Base-by-base conservation (phyloP, 257 asterid species). In the Vinca minor region DNA sequence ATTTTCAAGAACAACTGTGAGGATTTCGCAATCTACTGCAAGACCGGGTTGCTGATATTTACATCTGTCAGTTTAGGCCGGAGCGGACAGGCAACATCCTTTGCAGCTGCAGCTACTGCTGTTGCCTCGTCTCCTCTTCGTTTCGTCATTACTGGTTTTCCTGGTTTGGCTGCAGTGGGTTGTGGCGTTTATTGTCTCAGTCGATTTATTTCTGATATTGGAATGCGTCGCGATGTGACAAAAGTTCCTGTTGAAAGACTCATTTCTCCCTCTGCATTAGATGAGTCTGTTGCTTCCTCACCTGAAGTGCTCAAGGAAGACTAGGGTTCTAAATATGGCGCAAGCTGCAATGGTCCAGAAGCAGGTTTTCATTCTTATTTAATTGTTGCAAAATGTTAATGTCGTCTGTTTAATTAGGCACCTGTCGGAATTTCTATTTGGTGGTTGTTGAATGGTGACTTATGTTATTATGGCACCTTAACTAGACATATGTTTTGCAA, bases 1-100 rank as follows among this genome's bases (percentile, higher is more conserved):
- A 31, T 91, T 25, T 91, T 81, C 82, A 84, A 80, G 69, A 91
- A 84, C 85, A 91, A 91, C 77, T 88, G 98, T 7, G 98, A 91
- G 78, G 98, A 91, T 69, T 83, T 91, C 3, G 85, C 96, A 0
- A 84, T 88, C 53, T 91, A 91, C 82, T 88, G 96, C 83, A 91
- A 91, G 77, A 91, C 98, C 1, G 96, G 96, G 42, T 75, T 82
- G 72, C 87, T 90, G 25, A 68, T 87, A 61, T 71, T 77, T 66
- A 74, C 86, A 28, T 76, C 73, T 0, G 66, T 78, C 59, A 85
- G 87, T 58, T 71, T 88, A 6, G 96, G 98, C 15, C 78, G 94
- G 38, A 91, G 98, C 63, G 98, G 98, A 42, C 98, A 88, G 70
- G 89, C 91, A 14, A 64, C 94, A 8, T 77, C 98, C 0, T 66